These are phyloP conservation scores for Blakeslea trispora DNA, from an alignment of 371 early-diverging fungal species.

Conservation along the genomic window DNA sequence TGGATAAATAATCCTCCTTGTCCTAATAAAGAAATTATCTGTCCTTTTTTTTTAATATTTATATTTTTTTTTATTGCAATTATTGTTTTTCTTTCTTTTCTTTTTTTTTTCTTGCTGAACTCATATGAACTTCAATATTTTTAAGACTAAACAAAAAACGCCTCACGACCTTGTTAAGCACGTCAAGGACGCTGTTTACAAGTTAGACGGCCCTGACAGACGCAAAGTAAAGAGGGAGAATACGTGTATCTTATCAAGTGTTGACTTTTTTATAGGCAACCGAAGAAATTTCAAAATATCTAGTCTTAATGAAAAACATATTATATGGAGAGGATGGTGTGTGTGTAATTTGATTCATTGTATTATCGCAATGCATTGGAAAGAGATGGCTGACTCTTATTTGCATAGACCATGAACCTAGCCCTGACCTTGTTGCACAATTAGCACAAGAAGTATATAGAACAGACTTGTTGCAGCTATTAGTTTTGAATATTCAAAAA, in stretches of 20 bases:
- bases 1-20: conserved; percentile 6
- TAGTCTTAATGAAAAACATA: conserved; percentile 88
- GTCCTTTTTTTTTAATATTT: conserved; percentile 8
- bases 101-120: not conserved
- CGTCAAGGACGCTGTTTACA: conserved; percentile 80
- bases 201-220: conserved; percentile 69
- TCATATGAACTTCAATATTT: conserved; percentile 55
- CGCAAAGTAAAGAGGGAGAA: conserved; percentile 53
- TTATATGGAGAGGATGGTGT: conserved; percentile 91
- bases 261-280: conserved; percentile 66
- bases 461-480: conserved; percentile 81
- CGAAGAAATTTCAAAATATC: conserved; percentile 94
- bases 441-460: conserved; percentile 93
- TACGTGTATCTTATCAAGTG: not conserved
- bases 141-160: conserved; percentile 85
- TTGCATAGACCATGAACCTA: conserved; percentile 78
- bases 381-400: not conserved
- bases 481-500: conserved; percentile 83
- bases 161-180: conserved; percentile 89
- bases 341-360: not conserved
- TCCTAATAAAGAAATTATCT: conserved; percentile 4
- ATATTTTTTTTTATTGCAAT: conserved; percentile 11
- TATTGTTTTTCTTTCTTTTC: conserved; percentile 17
- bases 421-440: conserved; percentile 90
- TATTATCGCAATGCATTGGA: too few relatives aligned